Evolutionary conservation across 768 basidiomycete genomes (phyloP), one percentile per base, ranked within the genome.

Genomic region (Pulveroboletus frians): DNA sequence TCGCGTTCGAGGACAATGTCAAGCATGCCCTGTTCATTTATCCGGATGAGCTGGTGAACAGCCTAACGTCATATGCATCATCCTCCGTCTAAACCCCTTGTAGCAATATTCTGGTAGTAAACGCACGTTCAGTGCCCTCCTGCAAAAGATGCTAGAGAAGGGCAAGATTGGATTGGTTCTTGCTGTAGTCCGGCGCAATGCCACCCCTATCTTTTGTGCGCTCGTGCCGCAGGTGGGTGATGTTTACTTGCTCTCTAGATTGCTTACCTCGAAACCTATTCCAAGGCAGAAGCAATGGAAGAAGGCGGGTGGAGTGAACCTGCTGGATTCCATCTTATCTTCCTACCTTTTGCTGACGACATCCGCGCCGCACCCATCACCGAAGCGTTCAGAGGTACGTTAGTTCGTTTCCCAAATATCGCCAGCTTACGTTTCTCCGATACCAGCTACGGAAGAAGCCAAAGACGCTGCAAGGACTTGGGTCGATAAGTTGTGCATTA

Each of bases 261-360:
- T 9, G 11, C 37, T 50, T 3, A 56, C 36, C 9, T 43, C 1
- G 8, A 23, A 43, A 52, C 8, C 15, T 27, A 18, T 39, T 49
- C 11, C 14, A 54, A 93, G 84, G 83, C 77, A 49, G 92, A 96
- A 64, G 78, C 76, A 40, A 56, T 70, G 30, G 83, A 85, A 58
- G 80, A 83, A 29, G 77, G 76, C 9, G 90, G 88, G 7, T 87
- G 82, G 74, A 82, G 79, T 44, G 84, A 88, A 36, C 91, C 96
- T 30, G 82, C 89, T 2, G 96, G 96, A 5, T 88, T 98, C 60
- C 93, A 98, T 66, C 73, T 98, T 43, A 85, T 97, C 50, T 86
- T 87, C 14, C 66, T 97, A n/a, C 94, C 95, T 1, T 99, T 88
- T 64, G 87, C 89, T 4, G 96, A 99, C 62, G 96, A 99, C 59